Evolutionary conservation across 352 stramenopile species (phyloP).

Genomic region (Phytophthora hybrid): DNA sequence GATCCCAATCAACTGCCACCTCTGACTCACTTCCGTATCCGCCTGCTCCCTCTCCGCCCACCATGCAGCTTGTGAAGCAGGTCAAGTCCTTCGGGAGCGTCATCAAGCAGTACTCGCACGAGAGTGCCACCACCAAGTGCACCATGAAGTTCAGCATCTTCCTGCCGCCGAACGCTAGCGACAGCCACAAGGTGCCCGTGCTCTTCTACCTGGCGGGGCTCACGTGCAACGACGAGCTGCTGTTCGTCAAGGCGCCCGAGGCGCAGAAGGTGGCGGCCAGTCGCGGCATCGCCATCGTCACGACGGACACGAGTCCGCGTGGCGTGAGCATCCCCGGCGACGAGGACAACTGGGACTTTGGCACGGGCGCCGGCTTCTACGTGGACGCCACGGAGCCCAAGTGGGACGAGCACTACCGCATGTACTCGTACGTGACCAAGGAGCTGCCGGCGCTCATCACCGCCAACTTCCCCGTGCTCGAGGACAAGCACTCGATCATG

Average conservation of each 20-base stretch:
- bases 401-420: slow-evolving; percentile 95
- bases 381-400: slow-evolving; percentile 95
- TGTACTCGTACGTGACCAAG: slow-evolving; percentile 98
- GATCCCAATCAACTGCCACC: slow-evolving; percentile 5
- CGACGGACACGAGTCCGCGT: slow-evolving; percentile 96
- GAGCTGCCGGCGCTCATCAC: slow-evolving; percentile 94
- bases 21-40: slow-evolving; percentile 13
- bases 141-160: slow-evolving; percentile 94
- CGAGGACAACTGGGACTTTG: slow-evolving; percentile 97
- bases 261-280: slow-evolving; percentile 91
- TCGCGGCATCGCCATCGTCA: slow-evolving; percentile 95
- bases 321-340: slow-evolving; percentile 92
- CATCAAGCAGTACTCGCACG: slow-evolving; percentile 89
- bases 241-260: slow-evolving; percentile 95
- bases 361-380: slow-evolving; percentile 97
- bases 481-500: slow-evolving; percentile 92
- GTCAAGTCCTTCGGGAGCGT: slow-evolving; percentile 77
- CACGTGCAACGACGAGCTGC: slow-evolving; percentile 97
- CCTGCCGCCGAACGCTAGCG: slow-evolving; percentile 71
- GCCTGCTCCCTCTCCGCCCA: background rate
- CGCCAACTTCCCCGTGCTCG: slow-evolving; percentile 84
- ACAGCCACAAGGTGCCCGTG: slow-evolving; percentile 77
- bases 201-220: slow-evolving; percentile 97
- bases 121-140: slow-evolving; percentile 80
- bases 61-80: slow-evolving; percentile 85